A percentile compares a stretch with the other conserved stretches of the same genome.
phyloP scores from a whole-genome alignment of 1,284 basidiomycete genomes.

The Sparassis latifolia region DNA sequence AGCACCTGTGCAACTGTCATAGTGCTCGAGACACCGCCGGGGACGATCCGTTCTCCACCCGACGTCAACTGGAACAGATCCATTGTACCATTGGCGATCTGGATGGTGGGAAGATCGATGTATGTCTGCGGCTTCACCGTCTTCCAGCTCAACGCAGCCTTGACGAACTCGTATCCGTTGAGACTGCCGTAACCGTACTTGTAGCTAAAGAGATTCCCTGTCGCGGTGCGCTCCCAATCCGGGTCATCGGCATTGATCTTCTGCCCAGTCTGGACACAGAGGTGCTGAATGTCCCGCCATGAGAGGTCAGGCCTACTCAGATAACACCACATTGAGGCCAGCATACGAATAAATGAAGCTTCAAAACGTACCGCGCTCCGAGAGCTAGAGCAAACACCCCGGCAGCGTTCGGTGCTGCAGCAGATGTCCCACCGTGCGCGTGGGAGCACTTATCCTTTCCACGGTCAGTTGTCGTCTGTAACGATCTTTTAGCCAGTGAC shows the following conservation, averaged over 20 bases:
- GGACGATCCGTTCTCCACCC: constrained; percentile 64
- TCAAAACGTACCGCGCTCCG: constrained; percentile 60
- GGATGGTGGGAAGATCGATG: constrained; percentile 72
- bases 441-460: constrained; percentile 81
- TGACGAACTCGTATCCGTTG: constrained; percentile 81
- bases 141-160: constrained; percentile 77
- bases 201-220: constrained; percentile 85
- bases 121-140: constrained; percentile 94
- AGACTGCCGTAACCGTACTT: constrained; percentile 95
- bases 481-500: constrained; percentile 2
- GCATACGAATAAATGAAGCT: neutral
- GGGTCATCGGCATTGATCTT: constrained; percentile 86
- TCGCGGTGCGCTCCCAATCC: constrained; percentile 88
- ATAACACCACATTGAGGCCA: constrained; percentile 6
- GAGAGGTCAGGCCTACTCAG: constrained; percentile 76
- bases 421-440: constrained; percentile 93
- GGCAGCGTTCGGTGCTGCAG: constrained; percentile 93
- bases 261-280: constrained; percentile 77
- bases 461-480: constrained; percentile 90
- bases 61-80: constrained; percentile 46
- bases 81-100: constrained; percentile 60
- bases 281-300: constrained; percentile 95
- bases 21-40: constrained; percentile 62
- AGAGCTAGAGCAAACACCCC: constrained; percentile 88
- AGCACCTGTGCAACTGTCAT: constrained; percentile 70